Evolutionary conservation across 2,329 filamentous ascomycete genomes (phyloP).

Genomic region (Penicillium expansum): DNA sequence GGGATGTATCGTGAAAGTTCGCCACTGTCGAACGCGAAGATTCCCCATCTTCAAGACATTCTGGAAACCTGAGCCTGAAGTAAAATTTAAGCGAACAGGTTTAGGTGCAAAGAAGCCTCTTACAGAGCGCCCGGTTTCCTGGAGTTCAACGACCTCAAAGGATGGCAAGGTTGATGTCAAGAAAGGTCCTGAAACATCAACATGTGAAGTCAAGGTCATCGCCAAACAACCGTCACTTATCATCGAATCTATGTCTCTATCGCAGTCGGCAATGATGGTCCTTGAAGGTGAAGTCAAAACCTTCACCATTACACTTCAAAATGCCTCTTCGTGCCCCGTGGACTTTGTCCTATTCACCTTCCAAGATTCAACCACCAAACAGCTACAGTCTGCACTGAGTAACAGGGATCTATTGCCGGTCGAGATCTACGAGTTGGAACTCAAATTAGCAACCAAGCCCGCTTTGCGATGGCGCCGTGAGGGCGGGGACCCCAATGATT

Average conservation of each 20-base stretch:
- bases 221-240: conserved; percentile 72
- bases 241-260: conserved; percentile 72
- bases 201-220: conserved; percentile 67
- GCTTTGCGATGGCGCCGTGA: conserved; percentile 59
- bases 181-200: conserved; percentile 36
- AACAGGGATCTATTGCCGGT: conserved; percentile 74
- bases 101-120: conserved; percentile 55
- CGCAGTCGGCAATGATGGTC: conserved; percentile 85
- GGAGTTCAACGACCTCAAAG: conserved; percentile 42
- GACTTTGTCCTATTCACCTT: conserved; percentile 87
- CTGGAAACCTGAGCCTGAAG: conserved; percentile 68
- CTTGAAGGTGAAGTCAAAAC: conserved; percentile 80
- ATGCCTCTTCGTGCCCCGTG: conserved; percentile 70
- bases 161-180: conserved; percentile 34
- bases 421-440: conserved; percentile 82
- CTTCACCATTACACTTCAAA: conserved; percentile 78
- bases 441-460: conserved; percentile 72
- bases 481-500: conserved; percentile 46
- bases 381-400: conserved; percentile 69
- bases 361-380: conserved; percentile 78
- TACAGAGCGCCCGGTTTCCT: conserved; percentile 48
- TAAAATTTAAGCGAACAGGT: conserved; percentile 75
- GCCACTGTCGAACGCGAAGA: conserved; percentile 74
- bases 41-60: conserved; percentile 80
- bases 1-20: conserved; percentile 75